These are phyloP conservation scores for Saxispiralis lemnorum DNA, from an alignment of 495 filamentous ascomycete genomes.

Conservation along the genomic window DNA sequence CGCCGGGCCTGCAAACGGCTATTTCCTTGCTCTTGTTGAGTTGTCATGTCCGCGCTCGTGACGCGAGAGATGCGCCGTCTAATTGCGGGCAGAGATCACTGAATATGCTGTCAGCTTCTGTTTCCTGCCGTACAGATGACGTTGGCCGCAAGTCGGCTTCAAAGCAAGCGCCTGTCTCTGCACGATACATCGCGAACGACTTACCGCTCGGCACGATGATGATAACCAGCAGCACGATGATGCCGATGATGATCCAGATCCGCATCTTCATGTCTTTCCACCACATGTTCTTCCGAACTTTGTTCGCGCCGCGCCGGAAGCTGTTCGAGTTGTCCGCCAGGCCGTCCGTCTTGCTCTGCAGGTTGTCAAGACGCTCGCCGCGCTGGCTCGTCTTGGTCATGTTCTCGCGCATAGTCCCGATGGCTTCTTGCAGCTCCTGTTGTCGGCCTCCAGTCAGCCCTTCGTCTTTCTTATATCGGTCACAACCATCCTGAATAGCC, in stretches of 20 bases:
- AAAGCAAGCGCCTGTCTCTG: too few relatives aligned
- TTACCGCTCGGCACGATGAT: conserved; percentile 82
- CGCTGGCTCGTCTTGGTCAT: conserved; percentile 47
- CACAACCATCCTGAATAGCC: too few relatives aligned
- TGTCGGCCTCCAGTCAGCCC: background rate
- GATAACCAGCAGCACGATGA: conserved; percentile 73
- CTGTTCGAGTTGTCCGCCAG: conserved; percentile 76
- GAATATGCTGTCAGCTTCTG: too few relatives aligned
- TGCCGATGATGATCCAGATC: conserved; percentile 76
- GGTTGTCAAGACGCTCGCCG: conserved; percentile 71
- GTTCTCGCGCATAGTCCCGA: conserved; percentile 35
- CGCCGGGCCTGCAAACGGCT: too few relatives aligned
- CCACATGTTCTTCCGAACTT: conserved; percentile 83
- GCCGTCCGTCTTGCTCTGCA: conserved; percentile 93
- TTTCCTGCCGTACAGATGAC: too few relatives aligned
- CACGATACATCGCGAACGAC: conserved; percentile 1
- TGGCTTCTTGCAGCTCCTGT: conserved; percentile 92
- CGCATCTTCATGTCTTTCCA: conserved; percentile 99
- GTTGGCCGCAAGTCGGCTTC: too few relatives aligned
- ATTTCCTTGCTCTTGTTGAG: too few relatives aligned
- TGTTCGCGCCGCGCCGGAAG: conserved; percentile 88
- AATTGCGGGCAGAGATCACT: too few relatives aligned
- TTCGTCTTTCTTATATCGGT: too few relatives aligned
- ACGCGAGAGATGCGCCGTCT: too few relatives aligned
- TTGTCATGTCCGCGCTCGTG: too few relatives aligned